phyloP scores from a whole-genome alignment of 106 monocot species.

The Dendrobium officinale region DNA sequence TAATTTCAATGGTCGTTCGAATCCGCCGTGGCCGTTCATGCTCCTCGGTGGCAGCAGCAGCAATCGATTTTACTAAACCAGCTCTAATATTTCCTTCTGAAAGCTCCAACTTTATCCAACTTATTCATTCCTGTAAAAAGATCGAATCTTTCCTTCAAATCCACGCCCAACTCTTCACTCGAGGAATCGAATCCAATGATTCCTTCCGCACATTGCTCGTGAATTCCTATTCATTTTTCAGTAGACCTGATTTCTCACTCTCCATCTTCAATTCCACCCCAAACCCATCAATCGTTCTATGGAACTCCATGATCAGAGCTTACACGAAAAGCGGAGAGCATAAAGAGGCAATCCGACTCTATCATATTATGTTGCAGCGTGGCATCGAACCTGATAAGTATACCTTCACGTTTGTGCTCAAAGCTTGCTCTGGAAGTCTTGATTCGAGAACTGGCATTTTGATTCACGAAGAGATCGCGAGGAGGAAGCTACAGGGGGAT shows the following conservation, averaged over 20 bases:
- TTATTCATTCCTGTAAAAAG: slow-evolving; percentile 26
- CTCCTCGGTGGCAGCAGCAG: neutral
- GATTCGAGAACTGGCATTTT: slow-evolving; percentile 17
- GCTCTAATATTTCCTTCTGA: neutral
- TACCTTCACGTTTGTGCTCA: slow-evolving; percentile 54
- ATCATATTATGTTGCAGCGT: slow-evolving; percentile 13
- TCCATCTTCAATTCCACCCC: slow-evolving; percentile 31
- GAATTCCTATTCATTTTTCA: slow-evolving; percentile 38
- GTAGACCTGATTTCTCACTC: slow-evolving; percentile 13
- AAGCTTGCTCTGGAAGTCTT: slow-evolving; percentile 44
- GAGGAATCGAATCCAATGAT: slow-evolving; percentile 5
- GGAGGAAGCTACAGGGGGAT: slow-evolving; percentile 34
- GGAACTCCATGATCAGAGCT: slow-evolving; percentile 43
- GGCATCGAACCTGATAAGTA: slow-evolving; percentile 42
- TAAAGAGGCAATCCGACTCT: slow-evolving; percentile 20
- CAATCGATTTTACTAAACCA: neutral
- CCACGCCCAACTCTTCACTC: slow-evolving; percentile 28
- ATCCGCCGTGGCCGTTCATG: neutral
- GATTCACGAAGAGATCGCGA: slow-evolving; percentile 26
- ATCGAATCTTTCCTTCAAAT: slow-evolving; percentile 18
- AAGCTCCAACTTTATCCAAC: neutral
- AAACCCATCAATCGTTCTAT: slow-evolving; percentile 11
- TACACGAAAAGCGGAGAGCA: slow-evolving; percentile 18
- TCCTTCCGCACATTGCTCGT: slow-evolving; percentile 18
- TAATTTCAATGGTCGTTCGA: neutral